A percentile compares a stretch with the other conserved stretches of the same genome.
Conservation (phyloP, 495 filamentous ascomycete genomes). For the Penicillium riverlandense region DNA sequence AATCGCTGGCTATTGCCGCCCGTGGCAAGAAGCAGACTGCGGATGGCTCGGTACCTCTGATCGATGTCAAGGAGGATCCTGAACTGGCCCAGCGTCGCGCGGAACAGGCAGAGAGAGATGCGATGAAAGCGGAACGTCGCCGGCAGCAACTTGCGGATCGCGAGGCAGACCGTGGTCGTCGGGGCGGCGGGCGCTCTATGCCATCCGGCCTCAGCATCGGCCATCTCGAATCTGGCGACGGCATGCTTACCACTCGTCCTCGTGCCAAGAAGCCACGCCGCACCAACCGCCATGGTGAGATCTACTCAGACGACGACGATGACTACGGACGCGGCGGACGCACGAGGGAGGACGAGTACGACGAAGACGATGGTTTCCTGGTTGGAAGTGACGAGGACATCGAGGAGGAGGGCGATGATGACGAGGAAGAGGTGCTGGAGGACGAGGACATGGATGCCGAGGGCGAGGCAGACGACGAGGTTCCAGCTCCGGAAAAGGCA, state of each 20-base stretch:
- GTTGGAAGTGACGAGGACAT: constrained; percentile 68
- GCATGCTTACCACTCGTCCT: constrained; percentile 35
- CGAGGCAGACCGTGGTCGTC: constrained; percentile 50
- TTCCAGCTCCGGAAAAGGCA: constrained; percentile 14
- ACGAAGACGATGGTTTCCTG: constrained; percentile 72
- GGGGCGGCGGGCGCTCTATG: constrained; percentile 35
- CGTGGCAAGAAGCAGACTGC: constrained; percentile 51
- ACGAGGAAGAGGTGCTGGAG: constrained; percentile 57
- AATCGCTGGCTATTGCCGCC: constrained; percentile 55
- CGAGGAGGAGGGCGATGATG: constrained; percentile 49
- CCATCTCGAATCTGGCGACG: constrained; percentile 60
- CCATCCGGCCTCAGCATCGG: constrained; percentile 61
- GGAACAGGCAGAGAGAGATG: constrained; percentile 66
- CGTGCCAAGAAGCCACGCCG: constrained; percentile 32
- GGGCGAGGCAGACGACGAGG: constrained; percentile 44
- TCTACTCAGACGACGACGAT: constrained; percentile 48
- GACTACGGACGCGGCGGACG: constrained; percentile 59
- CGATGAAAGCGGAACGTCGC: constrained; percentile 56
- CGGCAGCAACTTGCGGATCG: constrained; percentile 63
- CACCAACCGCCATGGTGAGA: constrained; percentile 43
- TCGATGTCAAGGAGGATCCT: constrained; percentile 65
- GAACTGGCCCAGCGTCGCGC: constrained; percentile 71
- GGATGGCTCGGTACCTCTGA: constrained; percentile 48
- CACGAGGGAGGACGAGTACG: constrained; percentile 72
- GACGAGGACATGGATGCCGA: constrained; percentile 52